Conservation (phyloP, 306 rosid species). For the Prunus persica region Prunus_persica_NCBIv2 NC_034009.1:41771501-41772000, state of each 20-base stretch:
- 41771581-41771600: not conserved
- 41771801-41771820: not conserved
- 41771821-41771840: not conserved
- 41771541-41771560: not conserved
- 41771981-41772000: conserved; percentile 14
- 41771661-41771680: not conserved
- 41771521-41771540: not conserved
- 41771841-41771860: not conserved
- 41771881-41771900: conserved; percentile 67
- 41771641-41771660: not conserved
- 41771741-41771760: not conserved
- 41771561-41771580: not conserved
- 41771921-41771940: conserved; percentile 75
- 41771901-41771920: conserved; percentile 99
- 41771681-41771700: not conserved
- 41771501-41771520: too few species aligned
- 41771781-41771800: not conserved
- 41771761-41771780: not conserved
- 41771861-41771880: not conserved
- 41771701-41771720: conserved; percentile 4
- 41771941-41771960: conserved; percentile 77
- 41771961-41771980: conserved; percentile 21
- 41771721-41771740: not conserved
- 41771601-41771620: not conserved
- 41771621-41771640: not conserved